Evolutionary conservation across 2,329 filamentous ascomycete species (phyloP).

Genomic region (Fusarium pilosicola): DNA sequence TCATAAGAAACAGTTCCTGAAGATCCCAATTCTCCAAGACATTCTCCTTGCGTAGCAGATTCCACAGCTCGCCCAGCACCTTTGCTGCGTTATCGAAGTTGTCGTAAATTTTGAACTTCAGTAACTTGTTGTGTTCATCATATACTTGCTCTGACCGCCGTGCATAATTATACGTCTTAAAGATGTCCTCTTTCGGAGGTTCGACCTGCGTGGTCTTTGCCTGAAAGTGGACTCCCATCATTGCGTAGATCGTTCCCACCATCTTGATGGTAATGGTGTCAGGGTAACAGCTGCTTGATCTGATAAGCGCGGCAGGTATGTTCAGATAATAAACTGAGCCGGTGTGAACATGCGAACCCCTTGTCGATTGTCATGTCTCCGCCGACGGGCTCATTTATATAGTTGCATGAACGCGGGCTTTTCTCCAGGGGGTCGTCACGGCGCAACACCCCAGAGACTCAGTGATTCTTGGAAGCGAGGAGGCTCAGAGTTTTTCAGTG

Average conservation of each 20-base stretch:
- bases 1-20: not conserved
- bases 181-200: not conserved
- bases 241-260: not conserved
- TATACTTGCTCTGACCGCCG: not conserved
- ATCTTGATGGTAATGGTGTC: rapidly evolving
- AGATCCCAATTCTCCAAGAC: not conserved
- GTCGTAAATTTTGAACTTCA: not conserved
- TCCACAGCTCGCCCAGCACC: not conserved
- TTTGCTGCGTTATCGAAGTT: not conserved
- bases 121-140: rapidly evolving
- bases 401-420: no score
- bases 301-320: rapidly evolving
- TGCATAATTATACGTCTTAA: rapidly evolving
- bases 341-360: rapidly evolving
- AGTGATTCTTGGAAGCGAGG: not conserved
- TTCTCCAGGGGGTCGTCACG: not conserved
- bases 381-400: not conserved
- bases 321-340: rapidly evolving
- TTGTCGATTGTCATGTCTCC: not conserved
- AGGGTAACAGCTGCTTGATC: rapidly evolving
- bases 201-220: rapidly evolving
- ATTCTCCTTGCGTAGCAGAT: not conserved
- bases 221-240: not conserved
- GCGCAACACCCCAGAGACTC: rapidly evolving
- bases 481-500: not conserved